These are phyloP conservation scores for Cutaneotrichosporon sp. DNA, from an alignment of 1,284 basidiomycete species.

Conservation along the genomic window DNA sequence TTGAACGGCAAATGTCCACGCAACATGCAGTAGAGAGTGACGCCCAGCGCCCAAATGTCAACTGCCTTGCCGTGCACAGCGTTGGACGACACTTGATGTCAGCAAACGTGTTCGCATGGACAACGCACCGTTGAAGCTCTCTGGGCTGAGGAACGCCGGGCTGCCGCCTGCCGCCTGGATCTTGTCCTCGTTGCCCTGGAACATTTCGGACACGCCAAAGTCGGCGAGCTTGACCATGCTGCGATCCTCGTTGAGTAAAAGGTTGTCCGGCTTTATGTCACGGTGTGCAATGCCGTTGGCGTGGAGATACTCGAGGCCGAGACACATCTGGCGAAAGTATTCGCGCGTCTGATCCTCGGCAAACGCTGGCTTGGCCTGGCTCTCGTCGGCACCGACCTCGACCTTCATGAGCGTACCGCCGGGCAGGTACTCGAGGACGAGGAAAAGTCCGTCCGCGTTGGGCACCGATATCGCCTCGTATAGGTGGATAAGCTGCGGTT, in stretches of 20 bases:
- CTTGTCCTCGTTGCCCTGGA: conserved; percentile 49
- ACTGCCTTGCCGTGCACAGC: conserved; percentile 52
- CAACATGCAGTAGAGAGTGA: conserved; percentile 56
- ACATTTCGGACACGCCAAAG: conserved; percentile 58
- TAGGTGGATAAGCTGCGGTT: conserved; percentile 51
- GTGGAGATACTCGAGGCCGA: conserved; percentile 55
- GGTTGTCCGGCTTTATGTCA: conserved; percentile 56
- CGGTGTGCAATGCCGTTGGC: conserved; percentile 53
- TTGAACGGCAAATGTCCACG: conserved; percentile 54
- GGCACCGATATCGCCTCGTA: conserved; percentile 56
- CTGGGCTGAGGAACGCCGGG: conserved; percentile 57
- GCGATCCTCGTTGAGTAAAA: conserved; percentile 52
- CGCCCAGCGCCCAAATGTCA: conserved; percentile 55
- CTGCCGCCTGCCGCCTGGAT: conserved; percentile 51
- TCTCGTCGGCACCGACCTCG: conserved; percentile 38
- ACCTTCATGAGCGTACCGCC: conserved; percentile 54
- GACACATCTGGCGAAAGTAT: conserved; percentile 54
- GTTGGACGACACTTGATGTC: conserved; percentile 9
- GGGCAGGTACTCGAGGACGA: conserved; percentile 52
- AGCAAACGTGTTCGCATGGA: background rate
- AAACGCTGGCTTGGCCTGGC: conserved; percentile 40
- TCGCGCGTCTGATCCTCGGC: conserved; percentile 29
- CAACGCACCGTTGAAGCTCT: conserved; percentile 43
- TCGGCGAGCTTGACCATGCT: conserved; percentile 54
- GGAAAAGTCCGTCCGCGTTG: conserved; percentile 52